Evolutionary conservation across 169 alveolate species (phyloP), one percentile per base, ranked within the genome.

Genomic region (Cryptosporidium andersoni): DNA sequence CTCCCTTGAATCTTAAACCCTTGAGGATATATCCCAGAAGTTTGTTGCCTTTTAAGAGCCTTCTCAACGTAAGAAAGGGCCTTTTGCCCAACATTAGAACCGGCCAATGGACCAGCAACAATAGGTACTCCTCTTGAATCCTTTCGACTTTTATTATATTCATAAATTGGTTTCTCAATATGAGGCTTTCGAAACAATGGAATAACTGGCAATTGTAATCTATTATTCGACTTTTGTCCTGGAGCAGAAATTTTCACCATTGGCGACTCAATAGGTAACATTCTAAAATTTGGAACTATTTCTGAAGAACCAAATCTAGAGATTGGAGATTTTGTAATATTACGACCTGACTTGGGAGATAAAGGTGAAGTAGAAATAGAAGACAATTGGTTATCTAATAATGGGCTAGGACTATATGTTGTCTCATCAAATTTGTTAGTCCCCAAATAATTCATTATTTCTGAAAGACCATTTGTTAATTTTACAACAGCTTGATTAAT

Each of bases 101-200:
- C 85, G 7, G 62, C 85, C 34, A 43, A 36, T 16, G 85, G 85
- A 6, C 85, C 85, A n/a, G 85, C 34, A 14, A 64, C 64, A 12
- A 74, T 74, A 25, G 85, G 85, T 45, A 74, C 85, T 11, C 85
- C 85, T 58, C 85, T 74, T n/a, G 8, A 58, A 25, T 74, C 85
- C 37, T 64, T 74, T 36, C 51, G 34, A 1, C 55, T 63, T 11
- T 74, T 55, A 12, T 49, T 8, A 16, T 74, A 74, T 52, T 74
- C 34, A 1, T 39, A 25, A 58, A 39, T 42, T 60, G 85, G 36
- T 4, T 36, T 37, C 11, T 45, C 53, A 56, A 58, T 3, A 4
- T 14, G 37, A 12, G 74, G 85, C 43, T 47, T 43, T 36, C 34
- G 43, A 49, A 74, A 74, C 25, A 47, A 42, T 56, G 85, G 85